Evolutionary conservation across 1,139 yeast genomes (phyloP), one percentile per base, ranked within the genome.

Genomic region (Nakaseomyces nivariensis): DNA sequence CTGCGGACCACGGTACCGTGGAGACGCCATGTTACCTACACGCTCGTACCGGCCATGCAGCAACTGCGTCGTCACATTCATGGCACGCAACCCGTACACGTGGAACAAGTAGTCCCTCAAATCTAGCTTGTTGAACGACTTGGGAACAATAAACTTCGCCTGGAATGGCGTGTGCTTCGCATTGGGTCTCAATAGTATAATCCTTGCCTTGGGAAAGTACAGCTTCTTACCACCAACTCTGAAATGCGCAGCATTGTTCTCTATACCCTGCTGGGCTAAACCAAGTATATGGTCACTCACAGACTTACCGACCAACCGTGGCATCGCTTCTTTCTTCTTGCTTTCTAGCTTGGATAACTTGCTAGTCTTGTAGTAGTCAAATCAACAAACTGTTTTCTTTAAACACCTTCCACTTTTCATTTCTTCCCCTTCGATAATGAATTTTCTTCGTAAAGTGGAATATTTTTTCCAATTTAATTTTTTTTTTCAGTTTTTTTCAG

Each of bases 161-260:
- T 89, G 97, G 69, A 83, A 88, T 48, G 97, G 97, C 0, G 96
- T 86, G 68, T 87, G 95, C 64, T 87, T 87, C 25, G 97, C 96
- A 62, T 85, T 85, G 45, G 96, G 95, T 64, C 95, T 77, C 56
- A 90, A 72, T 43, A 90, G 73, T 49, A 85, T 78, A 41, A 90
- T 73, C 56, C 94, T 75, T 2, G 95, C 96, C 56, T 81, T 81
- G 37, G 97, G 97, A 67, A 90, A 84, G 66, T 79, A 88, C 13
- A 85, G 72, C 56, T 82, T 72, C 57, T 76, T 78, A 5, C 77
- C 81, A 60, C 97, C 97, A 5, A 85, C 79, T 49, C 72, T 74
- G 75, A 88, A 90, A 70, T 89, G 96, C 1, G 96, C 83, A 57
- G 74, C 74, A 24, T 84, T 90, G 45, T 71, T 69, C 46, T 76